phyloP scores from a whole-genome alignment of 176 grass and related monocot species.

The Eleusine coracana region DNA sequence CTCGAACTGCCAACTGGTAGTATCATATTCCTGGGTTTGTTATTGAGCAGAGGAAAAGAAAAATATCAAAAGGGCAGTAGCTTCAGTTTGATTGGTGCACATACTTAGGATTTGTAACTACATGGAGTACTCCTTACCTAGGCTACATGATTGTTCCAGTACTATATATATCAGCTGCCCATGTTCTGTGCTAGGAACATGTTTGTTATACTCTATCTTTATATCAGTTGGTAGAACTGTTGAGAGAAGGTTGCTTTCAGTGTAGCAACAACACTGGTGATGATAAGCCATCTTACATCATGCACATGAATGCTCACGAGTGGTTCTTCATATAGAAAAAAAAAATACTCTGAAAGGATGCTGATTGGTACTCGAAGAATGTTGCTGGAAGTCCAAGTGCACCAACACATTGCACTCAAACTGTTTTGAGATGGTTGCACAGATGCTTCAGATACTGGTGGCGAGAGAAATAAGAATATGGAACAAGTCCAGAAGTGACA shows the following conservation, averaged over 20 bases:
- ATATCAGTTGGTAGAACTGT: slow-evolving; percentile 13
- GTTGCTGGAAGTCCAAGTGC: not conserved
- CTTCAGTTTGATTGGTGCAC: slow-evolving; percentile 20
- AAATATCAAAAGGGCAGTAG: not conserved
- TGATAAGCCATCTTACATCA: slow-evolving; percentile 31
- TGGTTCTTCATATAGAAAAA: not conserved
- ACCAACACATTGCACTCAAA: not conserved
- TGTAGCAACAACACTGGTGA: slow-evolving; percentile 15
- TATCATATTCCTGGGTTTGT: not conserved
- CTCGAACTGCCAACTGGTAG: slow-evolving; percentile 1
- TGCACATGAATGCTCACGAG: slow-evolving; percentile 2
- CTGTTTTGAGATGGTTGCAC: not conserved
- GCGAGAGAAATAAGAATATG: slow-evolving; percentile 5
- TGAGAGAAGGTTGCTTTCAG: slow-evolving; percentile 9
- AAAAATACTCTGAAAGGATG: not conserved
- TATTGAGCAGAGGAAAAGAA: slow-evolving; percentile 10
- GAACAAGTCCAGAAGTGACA: not conserved
- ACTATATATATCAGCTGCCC: slow-evolving; percentile 25
- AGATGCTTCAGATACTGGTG: not conserved
- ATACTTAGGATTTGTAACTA: slow-evolving; percentile 14
- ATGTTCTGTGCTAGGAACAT: slow-evolving; percentile 14
- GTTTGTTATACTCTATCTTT: slow-evolving; percentile 7
- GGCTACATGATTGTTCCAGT: not conserved
- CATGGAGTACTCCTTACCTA: not conserved
- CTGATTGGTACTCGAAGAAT: slow-evolving; percentile 15